Evolutionary conservation across 805 yeast species (phyloP), one percentile per base, ranked within the genome.

Genomic region (Kuraishia cidri): DNA sequence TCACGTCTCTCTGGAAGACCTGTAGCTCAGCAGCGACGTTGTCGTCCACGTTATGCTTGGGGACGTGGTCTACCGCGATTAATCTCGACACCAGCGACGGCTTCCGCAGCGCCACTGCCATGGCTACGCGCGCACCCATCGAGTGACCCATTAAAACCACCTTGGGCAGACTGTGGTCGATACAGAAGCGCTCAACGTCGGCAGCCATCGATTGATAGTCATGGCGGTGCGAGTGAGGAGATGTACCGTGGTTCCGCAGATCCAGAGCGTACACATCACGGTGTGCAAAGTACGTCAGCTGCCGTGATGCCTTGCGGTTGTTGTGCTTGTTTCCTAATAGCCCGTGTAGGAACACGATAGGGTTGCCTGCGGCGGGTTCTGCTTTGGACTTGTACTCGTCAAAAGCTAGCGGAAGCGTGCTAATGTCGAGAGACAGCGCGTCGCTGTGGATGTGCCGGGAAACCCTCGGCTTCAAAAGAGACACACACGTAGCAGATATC

Each of bases 61-160:
- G 97, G 0, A 94, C 79, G 48, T 88, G 92, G 49, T 90, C 98
- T 15, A 80, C 94, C 13, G 79, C 66, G 21, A 74, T 74, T 42
- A 75, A 53, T 66, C 69, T 65, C 27, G 61, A 65, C 3, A 76
- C 75, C 5, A 74, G 39, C 2, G 74, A 69, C 0, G 90, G 90
- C 24, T 71, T 62, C 33, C 82, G 59, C 33, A 92, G 55, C 0
- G 85, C 81, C 17, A 81, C 65, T 0, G 86, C 79, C 96, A 92
- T 85, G 10, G 82, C 95, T 0, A 87, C 70, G 48, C 92, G 88
- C 3, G 95, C 97, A 4, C 98, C 98, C 92, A 83, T 80, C 0
- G 90, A 81, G 50, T 82, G 92, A 1, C 94, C 94, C 34, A 58
- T 41, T 14, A 81, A 43, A 12, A 79, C 69, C 1, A 78, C 75